These are phyloP conservation scores for Entomortierella lignicola DNA, from an alignment of 192 early-diverging fungal species.

Conservation along the genomic window DNA sequence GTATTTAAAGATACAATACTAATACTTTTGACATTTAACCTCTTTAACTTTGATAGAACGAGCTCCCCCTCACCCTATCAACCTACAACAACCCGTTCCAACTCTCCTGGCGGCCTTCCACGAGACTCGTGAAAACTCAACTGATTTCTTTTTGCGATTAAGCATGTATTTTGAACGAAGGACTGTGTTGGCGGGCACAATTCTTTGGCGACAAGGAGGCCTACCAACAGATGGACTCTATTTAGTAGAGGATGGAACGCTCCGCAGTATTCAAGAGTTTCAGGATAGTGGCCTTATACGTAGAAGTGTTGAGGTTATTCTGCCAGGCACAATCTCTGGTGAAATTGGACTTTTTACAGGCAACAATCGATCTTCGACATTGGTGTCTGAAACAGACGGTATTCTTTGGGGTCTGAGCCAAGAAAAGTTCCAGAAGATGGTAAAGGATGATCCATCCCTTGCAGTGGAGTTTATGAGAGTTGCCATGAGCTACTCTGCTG, in stretches of 20 bases:
- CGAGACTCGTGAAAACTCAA: slow-evolving; percentile 64
- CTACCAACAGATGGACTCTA: slow-evolving; percentile 71
- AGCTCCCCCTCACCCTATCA: slow-evolving; percentile 43
- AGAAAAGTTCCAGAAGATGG: slow-evolving; percentile 72
- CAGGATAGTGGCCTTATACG: slow-evolving; percentile 40
- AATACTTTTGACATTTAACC: too few species aligned
- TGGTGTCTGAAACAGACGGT: slow-evolving; percentile 73
- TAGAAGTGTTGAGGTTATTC: slow-evolving; percentile 77
- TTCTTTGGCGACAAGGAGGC: slow-evolving; percentile 76
- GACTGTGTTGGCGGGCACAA: slow-evolving; percentile 61
- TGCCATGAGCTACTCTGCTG: slow-evolving; percentile 79
- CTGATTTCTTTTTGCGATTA: slow-evolving; percentile 68
- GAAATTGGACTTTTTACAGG: slow-evolving; percentile 85
- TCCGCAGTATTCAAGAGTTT: slow-evolving; percentile 50
- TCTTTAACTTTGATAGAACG: slow-evolving; percentile 14
- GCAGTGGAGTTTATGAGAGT: slow-evolving; percentile 83
- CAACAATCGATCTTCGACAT: slow-evolving; percentile 61
- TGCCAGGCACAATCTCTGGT: slow-evolving; percentile 93
- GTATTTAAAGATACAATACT: too few species aligned
- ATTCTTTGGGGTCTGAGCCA: slow-evolving; percentile 83
- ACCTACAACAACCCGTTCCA: slow-evolving; percentile 61
- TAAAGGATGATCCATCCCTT: slow-evolving; percentile 72
- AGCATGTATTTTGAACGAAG: slow-evolving; percentile 75
- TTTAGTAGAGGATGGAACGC: slow-evolving; percentile 79
- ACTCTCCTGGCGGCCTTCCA: slow-evolving; percentile 73